Evolutionary conservation across 345 rosid genomes (phyloP).

Genomic region (Garcia nutans): DNA sequence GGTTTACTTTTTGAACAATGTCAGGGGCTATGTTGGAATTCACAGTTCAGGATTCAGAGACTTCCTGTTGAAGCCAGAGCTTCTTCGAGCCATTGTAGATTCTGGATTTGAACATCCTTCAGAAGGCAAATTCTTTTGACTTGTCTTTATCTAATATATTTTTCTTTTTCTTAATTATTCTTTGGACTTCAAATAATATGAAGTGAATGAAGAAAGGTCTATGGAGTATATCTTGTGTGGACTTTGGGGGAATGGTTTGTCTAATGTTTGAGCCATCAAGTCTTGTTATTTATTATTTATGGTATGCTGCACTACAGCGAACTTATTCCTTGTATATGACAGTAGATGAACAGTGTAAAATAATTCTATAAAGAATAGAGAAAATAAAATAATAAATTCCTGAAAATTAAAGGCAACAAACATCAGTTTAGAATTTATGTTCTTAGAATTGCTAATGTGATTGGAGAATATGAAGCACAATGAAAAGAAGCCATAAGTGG

Average conservation of each 20-base stretch:
- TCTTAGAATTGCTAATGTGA: too few relatives aligned
- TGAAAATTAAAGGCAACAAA: too few relatives aligned
- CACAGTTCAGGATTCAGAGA: slow-evolving; percentile 99
- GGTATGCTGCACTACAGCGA: background rate
- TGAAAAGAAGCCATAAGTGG: too few relatives aligned
- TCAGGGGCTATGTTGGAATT: slow-evolving; percentile 90
- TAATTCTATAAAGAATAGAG: too few relatives aligned
- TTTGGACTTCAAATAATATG: background rate
- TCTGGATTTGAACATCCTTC: slow-evolving; percentile 98
- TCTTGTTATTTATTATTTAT: background rate
- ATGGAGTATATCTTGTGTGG: background rate
- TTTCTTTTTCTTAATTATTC: too few relatives aligned
- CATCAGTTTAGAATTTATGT: too few relatives aligned
- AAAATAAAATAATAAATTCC: too few relatives aligned
- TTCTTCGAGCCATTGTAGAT: slow-evolving; percentile 92
- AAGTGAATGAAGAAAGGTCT: background rate
- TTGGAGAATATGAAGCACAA: too few relatives aligned
- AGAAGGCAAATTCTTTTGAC: slow-evolving; percentile 54
- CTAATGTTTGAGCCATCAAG: background rate
- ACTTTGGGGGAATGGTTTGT: background rate
- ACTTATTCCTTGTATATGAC: too few relatives aligned
- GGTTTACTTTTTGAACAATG: background rate
- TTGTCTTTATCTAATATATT: background rate
- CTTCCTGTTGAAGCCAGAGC: slow-evolving; percentile 98
- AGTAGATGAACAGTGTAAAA: too few relatives aligned